Conservation (phyloP, 2,329 filamentous ascomycete species). For the Claviceps spartinae region DNA sequence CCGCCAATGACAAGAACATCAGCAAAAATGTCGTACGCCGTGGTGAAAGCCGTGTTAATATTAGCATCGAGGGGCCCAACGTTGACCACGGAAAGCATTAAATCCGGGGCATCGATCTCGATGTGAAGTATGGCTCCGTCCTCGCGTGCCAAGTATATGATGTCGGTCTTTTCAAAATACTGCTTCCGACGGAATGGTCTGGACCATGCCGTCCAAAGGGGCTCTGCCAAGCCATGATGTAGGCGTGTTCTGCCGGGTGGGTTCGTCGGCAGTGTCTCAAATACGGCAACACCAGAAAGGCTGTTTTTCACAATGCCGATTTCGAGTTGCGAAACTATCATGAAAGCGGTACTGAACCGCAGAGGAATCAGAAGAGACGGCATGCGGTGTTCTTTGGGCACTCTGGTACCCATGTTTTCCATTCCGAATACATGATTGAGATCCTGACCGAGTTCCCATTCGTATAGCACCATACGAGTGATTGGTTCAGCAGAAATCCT, state of each 20-base stretch:
- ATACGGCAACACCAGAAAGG: conserved; percentile 36
- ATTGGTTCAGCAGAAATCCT: conserved; percentile 12
- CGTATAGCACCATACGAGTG: conserved; percentile 42
- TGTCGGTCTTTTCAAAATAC: conserved; percentile 54
- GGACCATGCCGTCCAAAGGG: conserved; percentile 76
- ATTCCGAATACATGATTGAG: conserved; percentile 30
- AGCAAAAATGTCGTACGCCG: conserved; percentile 50
- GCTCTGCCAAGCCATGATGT: conserved; percentile 32
- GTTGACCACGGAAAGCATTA: conserved; percentile 39
- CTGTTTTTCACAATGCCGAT: conserved; percentile 44
- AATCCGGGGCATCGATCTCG: conserved; percentile 47
- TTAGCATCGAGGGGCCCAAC: conserved; percentile 56
- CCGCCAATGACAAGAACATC: conserved; percentile 75
- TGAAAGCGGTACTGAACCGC: conserved; percentile 55
- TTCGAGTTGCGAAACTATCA: conserved; percentile 48
- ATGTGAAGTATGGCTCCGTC: conserved; percentile 69
- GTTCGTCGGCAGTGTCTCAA: conserved; percentile 30
- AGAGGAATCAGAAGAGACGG: conserved; percentile 61
- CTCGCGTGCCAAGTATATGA: conserved; percentile 76
- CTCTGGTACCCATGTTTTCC: conserved; percentile 34
- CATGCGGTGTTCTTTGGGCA: conserved; percentile 40
- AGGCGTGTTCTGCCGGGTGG: conserved; percentile 28
- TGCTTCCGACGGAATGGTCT: conserved; percentile 54
- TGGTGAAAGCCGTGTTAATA: conserved; percentile 71
- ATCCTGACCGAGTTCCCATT: conserved; percentile 43